phyloP scores from a whole-genome alignment of 257 asterid species.

The Solanum chilense region DNA sequence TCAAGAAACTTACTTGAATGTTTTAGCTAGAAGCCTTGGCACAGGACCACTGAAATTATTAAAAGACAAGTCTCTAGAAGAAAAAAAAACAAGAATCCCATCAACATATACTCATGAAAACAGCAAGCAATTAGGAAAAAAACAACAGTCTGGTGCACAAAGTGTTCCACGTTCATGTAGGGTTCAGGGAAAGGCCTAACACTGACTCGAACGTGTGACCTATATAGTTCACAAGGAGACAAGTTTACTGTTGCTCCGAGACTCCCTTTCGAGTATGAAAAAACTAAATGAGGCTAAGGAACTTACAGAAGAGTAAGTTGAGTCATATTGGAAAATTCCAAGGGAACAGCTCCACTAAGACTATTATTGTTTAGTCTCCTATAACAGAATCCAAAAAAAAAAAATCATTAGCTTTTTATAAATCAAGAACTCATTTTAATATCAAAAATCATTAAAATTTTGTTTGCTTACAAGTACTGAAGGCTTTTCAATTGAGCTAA shows the following conservation, averaged over 20 bases:
- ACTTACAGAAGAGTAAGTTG: slow-evolving; percentile 68
- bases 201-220: neutral
- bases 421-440: neutral
- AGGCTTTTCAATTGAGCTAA: slow-evolving; percentile 54
- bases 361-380: slow-evolving; percentile 89
- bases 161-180: neutral
- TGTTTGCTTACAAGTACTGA: slow-evolving; percentile 55
- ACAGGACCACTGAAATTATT: slow-evolving; percentile 85
- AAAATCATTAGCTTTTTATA: neutral
- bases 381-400: slow-evolving; percentile 6
- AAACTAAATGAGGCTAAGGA: slow-evolving; percentile 8
- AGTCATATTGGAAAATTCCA: slow-evolving; percentile 60
- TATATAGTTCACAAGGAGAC: neutral
- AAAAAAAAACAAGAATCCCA: neutral
- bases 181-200: neutral
- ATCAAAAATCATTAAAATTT: neutral
- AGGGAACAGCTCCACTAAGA: slow-evolving; percentile 72
- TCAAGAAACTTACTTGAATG: slow-evolving; percentile 49
- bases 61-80: slow-evolving; percentile 79
- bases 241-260: neutral
- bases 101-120: neutral
- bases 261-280: neutral
- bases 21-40: slow-evolving; percentile 76
- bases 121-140: neutral
- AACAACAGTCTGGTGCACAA: neutral